A percentile compares a stretch with the other conserved stretches of the same genome.
phyloP scores from a whole-genome alignment of 106 monocot species.

The Agapanthus africanus region DNA sequence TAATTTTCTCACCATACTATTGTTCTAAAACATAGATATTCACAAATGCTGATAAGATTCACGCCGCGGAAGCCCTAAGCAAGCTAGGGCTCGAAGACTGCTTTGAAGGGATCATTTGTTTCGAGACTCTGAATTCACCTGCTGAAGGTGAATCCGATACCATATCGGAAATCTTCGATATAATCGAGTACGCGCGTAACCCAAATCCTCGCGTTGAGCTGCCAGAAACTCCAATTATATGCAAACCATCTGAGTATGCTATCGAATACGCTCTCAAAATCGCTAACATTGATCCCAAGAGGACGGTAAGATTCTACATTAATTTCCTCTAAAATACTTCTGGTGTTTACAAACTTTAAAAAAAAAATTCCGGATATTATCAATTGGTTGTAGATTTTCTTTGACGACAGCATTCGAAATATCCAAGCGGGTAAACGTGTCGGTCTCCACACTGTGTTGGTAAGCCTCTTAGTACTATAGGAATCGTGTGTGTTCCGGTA shows the following conservation, averaged over 20 bases:
- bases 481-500: too few relatives aligned
- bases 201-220: slow-evolving; percentile 24
- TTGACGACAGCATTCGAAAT: slow-evolving; percentile 84
- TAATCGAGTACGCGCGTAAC: slow-evolving; percentile 26
- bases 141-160: background rate
- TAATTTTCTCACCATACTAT: too few relatives aligned
- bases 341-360: too few relatives aligned
- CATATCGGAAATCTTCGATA: slow-evolving; percentile 38
- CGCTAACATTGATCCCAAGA: slow-evolving; percentile 67
- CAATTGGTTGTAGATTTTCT: slow-evolving; percentile 68
- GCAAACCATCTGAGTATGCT: slow-evolving; percentile 76
- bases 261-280: slow-evolving; percentile 56
- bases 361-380: too few relatives aligned
- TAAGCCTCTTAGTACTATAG: too few relatives aligned
- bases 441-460: slow-evolving; percentile 81
- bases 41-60: slow-evolving; percentile 67
- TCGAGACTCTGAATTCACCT: slow-evolving; percentile 75
- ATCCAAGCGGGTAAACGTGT: slow-evolving; percentile 63
- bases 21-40: slow-evolving; percentile 58
- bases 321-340: too few relatives aligned
- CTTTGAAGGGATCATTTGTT: slow-evolving; percentile 86
- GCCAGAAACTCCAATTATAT: slow-evolving; percentile 62
- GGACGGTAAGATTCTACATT: too few relatives aligned
- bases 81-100: slow-evolving; percentile 79
- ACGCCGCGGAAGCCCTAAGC: slow-evolving; percentile 46